These are phyloP conservation scores for Tirmania nivea DNA, from an alignment of 495 filamentous ascomycete genomes.

Conservation along the genomic window DNA sequence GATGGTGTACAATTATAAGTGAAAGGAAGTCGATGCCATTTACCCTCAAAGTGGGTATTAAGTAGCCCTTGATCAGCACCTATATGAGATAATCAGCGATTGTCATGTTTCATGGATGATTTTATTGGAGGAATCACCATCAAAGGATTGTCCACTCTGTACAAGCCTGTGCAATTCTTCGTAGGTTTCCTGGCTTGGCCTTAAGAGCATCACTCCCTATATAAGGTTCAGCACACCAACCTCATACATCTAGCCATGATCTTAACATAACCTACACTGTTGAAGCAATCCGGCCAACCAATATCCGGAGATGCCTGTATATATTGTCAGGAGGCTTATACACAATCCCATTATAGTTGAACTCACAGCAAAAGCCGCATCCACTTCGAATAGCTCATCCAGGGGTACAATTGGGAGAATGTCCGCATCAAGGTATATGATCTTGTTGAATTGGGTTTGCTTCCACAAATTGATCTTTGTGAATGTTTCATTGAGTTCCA, in stretches of 20 bases:
- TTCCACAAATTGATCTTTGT: conserved; percentile 95
- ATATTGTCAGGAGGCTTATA: conserved; percentile 3
- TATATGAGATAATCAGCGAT: conserved; percentile 5
- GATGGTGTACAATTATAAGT: conserved; percentile 91
- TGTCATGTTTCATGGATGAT: neutral
- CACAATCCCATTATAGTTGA: conserved; percentile 1
- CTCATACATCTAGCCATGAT: too few species aligned
- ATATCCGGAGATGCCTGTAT: conserved; percentile 62
- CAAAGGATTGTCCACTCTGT: conserved; percentile 71
- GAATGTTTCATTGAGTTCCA: conserved; percentile 73
- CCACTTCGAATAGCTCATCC: conserved; percentile 71
- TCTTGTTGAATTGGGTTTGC: conserved; percentile 66
- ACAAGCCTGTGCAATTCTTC: conserved; percentile 65
- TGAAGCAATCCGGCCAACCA: conserved; percentile 97
- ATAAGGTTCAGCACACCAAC: too few species aligned
- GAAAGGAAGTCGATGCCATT: conserved; percentile 80
- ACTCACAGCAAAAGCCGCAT: conserved; percentile 37
- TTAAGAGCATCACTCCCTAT: conserved; percentile 66
- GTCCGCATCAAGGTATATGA: conserved; percentile 86
- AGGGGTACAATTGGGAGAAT: conserved; percentile 67
- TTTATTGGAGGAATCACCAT: conserved; percentile 30
- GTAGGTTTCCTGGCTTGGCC: conserved; percentile 71
- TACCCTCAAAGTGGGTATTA: conserved; percentile 67
- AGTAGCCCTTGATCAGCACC: conserved; percentile 78
- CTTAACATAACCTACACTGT: conserved; percentile 30